Conservation (phyloP, 805 yeast genomes). For the Kregervanrija fluxuum region DNA sequence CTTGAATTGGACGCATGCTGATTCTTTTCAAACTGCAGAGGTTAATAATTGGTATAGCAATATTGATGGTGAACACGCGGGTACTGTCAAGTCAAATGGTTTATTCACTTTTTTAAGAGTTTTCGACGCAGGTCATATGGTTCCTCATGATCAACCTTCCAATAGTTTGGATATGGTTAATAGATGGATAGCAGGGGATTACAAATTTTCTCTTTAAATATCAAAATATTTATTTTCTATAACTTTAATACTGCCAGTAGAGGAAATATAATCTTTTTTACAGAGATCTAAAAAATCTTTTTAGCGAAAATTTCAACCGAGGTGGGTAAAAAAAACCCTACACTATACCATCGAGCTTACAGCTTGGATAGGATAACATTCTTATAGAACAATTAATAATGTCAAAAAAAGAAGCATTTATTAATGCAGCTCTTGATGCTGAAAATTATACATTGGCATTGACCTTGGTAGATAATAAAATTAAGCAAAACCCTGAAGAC, state of each 20-base stretch:
- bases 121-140: constrained; percentile 94
- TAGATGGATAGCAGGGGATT: constrained; percentile 76
- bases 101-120: constrained; percentile 77
- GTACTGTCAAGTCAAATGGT: constrained; percentile 40
- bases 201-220: constrained; percentile 11
- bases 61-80: constrained; percentile 25
- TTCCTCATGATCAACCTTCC: constrained; percentile 83
- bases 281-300: too few species aligned
- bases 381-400: constrained; percentile 2
- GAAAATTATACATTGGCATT: constrained; percentile 51
- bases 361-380: background rate
- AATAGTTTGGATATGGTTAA: constrained; percentile 73
- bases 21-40: constrained; percentile 12
- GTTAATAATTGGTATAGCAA: constrained; percentile 21
- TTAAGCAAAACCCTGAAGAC: constrained; percentile 49
- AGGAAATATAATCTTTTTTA: background rate
- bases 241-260: background rate
- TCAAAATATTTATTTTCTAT: background rate
- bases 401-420: constrained; percentile 16
- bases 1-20: constrained; percentile 38
- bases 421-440: constrained; percentile 22
- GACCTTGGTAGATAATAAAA: constrained; percentile 38
- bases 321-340: too few species aligned
- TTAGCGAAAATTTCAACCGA: too few species aligned
- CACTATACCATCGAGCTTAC: too few species aligned